Conservation (phyloP, 2,329 filamentous ascomycete genomes). For the Mariannaea elegans region DNA sequence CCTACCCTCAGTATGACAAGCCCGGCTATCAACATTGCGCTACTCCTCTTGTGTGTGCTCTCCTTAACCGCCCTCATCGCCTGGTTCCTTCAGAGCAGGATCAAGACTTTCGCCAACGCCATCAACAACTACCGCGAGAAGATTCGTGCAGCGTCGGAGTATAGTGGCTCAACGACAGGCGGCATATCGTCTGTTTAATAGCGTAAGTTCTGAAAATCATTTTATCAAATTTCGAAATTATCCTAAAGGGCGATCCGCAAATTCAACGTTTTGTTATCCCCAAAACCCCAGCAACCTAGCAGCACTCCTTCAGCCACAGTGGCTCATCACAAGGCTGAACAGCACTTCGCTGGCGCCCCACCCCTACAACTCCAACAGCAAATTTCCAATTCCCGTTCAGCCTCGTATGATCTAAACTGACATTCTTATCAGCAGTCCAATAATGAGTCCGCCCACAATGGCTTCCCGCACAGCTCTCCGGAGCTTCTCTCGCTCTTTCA, state of each 20-base stretch:
- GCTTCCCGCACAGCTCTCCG: constrained; percentile 43
- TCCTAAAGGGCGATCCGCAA: neutral
- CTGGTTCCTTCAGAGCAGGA: constrained; percentile 42
- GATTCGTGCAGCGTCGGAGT: constrained; percentile 12
- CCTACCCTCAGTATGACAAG: constrained; percentile 34
- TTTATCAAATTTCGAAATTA: neutral
- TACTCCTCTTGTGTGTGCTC: constrained; percentile 45
- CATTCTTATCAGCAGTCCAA: constrained; percentile 18
- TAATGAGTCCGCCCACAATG: constrained; percentile 35
- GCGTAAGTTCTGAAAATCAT: neutral
- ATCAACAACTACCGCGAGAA: constrained; percentile 35
- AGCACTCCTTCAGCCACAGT: constrained; percentile 28
- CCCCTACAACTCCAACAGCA: constrained; percentile 18
- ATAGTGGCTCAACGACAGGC: constrained; percentile 21
- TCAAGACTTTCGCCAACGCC: constrained; percentile 43
- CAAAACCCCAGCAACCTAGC: neutral
- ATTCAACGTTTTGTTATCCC: neutral
- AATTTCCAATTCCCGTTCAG: constrained; percentile 39
- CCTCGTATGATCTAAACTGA: constrained; percentile 41
- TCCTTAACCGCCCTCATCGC: constrained; percentile 39
- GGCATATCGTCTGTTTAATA: constrained; percentile 23
- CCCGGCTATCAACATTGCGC: constrained; percentile 43
- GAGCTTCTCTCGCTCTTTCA: constrained; percentile 38
- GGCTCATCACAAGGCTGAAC: constrained; percentile 34
- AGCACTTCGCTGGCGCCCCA: constrained; percentile 16